phyloP scores from a whole-genome alignment of 345 rosid species.

The Carallia brachiata region DNA sequence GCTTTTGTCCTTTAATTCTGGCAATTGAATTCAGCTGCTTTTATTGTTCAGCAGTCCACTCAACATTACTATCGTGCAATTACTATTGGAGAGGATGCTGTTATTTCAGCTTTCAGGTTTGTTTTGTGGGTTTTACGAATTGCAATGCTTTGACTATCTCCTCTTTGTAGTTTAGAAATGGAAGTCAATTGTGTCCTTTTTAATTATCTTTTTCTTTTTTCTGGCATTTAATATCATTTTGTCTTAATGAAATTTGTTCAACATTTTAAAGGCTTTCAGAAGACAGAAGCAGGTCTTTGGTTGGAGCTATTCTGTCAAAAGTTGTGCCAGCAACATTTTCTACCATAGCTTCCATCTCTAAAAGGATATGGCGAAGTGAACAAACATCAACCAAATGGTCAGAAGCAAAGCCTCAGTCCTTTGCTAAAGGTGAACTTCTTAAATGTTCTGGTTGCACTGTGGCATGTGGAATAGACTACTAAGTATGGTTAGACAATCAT shows the following conservation, averaged over 20 bases:
- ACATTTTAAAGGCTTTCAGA: constrained; percentile 74
- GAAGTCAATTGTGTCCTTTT: not conserved
- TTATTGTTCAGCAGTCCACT: constrained; percentile 98
- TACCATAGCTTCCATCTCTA: constrained; percentile 84
- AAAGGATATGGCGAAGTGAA: constrained; percentile 88
- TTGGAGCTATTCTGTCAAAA: constrained; percentile 88
- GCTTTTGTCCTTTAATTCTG: constrained; percentile 35
- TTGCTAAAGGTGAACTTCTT: constrained; percentile 66
- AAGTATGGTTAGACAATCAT: no score
- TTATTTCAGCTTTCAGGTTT: constrained; percentile 93
- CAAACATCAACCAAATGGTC: constrained; percentile 46
- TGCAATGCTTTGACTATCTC: no score
- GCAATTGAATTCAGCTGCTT: constrained; percentile 81
- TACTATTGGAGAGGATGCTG: constrained; percentile 92
- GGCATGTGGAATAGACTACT: no score
- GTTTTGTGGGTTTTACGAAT: constrained; percentile 8
- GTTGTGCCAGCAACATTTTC: constrained; percentile 93
- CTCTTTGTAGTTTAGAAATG: not conserved
- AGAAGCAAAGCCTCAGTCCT: constrained; percentile 75
- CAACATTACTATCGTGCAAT: constrained; percentile 88
- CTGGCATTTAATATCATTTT: constrained; percentile 7
- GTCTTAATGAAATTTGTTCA: constrained; percentile 5
- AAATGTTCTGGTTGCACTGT: not conserved
- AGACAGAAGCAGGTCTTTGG: constrained; percentile 78
- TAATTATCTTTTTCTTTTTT: not conserved